Percentiles rank a stretch among this genome's conserved stretches.
Evolutionary conservation across 768 basidiomycete genomes (phyloP).

Genomic region (Termitomyces sp.): DNA sequence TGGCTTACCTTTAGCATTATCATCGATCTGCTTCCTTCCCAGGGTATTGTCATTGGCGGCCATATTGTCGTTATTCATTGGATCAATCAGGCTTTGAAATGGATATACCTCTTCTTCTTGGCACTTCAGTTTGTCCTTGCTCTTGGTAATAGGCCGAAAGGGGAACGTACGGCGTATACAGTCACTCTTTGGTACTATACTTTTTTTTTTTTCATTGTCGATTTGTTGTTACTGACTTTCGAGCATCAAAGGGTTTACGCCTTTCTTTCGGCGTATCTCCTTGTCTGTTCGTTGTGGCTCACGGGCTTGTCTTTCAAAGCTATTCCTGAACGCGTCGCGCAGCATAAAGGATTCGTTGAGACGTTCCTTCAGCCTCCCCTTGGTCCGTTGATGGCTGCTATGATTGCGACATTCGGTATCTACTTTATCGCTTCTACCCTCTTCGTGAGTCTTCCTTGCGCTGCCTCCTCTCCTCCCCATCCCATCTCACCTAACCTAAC

Average conservation of each 20-base stretch:
- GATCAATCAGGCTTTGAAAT: conserved; percentile 78
- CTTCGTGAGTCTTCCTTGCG: conserved; percentile 50
- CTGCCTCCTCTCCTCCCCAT: not conserved
- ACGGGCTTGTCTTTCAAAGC: conserved; percentile 71
- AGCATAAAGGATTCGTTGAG: conserved; percentile 47
- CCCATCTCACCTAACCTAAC: not conserved
- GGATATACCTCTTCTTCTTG: conserved; percentile 86
- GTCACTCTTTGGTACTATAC: conserved; percentile 65
- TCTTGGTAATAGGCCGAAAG: conserved; percentile 80
- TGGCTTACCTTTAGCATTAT: conserved; percentile 97
- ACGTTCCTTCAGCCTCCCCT: conserved; percentile 75
- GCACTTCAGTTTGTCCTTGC: conserved; percentile 58
- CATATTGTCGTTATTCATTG: conserved; percentile 71
- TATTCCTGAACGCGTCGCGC: conserved; percentile 43
- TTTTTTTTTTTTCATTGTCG: not conserved
- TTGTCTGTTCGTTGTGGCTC: conserved; percentile 82
- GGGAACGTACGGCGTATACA: conserved; percentile 69
- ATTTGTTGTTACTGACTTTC: not conserved
- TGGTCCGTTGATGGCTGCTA: conserved; percentile 78
- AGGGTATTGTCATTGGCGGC: conserved; percentile 62
- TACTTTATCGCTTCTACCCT: conserved; percentile 81
- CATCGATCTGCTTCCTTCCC: conserved; percentile 73
- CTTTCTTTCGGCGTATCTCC: conserved; percentile 76
- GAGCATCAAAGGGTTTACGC: conserved; percentile 71
- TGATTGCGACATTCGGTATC: conserved; percentile 85